These are phyloP conservation scores for Flagelloscypha sp. DNA, from an alignment of 768 basidiomycete genomes.

Conservation along the genomic window DNA sequence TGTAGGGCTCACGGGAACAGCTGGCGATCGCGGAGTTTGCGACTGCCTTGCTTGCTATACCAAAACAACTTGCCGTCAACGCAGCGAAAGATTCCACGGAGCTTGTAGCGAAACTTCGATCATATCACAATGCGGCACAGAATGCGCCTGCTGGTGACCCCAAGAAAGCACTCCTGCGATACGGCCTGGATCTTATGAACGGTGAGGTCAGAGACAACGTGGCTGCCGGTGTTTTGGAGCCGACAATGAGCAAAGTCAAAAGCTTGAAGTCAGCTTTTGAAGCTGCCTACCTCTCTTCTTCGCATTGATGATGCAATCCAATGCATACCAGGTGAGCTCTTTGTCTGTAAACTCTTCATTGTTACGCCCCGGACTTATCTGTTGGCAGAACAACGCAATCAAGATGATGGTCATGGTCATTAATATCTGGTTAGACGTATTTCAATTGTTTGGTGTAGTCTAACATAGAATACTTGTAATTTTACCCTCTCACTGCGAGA, in stretches of 20 bases:
- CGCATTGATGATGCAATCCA: constrained; percentile 96
- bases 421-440: too few relatives aligned
- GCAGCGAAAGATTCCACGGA: constrained; percentile 98
- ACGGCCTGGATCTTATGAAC: constrained; percentile 90
- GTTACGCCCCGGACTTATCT: constrained; percentile 12
- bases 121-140: constrained; percentile 96
- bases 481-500: too few relatives aligned
- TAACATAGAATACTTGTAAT: neutral
- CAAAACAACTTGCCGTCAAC: constrained; percentile 94
- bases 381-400: constrained; percentile 56
- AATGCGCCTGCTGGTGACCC: constrained; percentile 86
- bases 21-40: constrained; percentile 99
- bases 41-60: constrained; percentile 83
- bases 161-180: constrained; percentile 82
- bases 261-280: constrained; percentile 96
- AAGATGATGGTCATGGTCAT: constrained; percentile 72
- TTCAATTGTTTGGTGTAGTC: too few relatives aligned
- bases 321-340: constrained; percentile 67
- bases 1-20: constrained; percentile 93
- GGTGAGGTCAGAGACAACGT: constrained; percentile 96
- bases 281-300: constrained; percentile 87
- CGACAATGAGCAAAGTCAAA: constrained; percentile 94
- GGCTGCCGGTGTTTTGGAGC: constrained; percentile 87
- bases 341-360: constrained; percentile 5
- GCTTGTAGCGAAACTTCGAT: constrained; percentile 90